These are phyloP conservation scores for Vanderwaltozyma yarrowii DNA, from an alignment of 805 yeast genomes.

Conservation along the genomic window DNA sequence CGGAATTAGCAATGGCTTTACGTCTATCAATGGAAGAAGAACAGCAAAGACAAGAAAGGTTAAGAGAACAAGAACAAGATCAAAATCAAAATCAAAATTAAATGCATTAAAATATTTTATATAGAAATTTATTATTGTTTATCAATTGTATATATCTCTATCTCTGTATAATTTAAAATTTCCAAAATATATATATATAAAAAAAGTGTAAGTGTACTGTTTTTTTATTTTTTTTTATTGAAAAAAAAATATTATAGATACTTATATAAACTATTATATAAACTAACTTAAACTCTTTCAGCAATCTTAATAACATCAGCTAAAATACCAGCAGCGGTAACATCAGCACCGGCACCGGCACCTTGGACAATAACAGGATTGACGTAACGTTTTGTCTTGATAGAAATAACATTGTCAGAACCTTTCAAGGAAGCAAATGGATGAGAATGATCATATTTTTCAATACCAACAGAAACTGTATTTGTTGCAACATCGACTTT, in stretches of 20 bases:
- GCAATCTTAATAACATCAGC: conserved; percentile 91
- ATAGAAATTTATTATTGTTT: no score
- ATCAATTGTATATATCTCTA: no score
- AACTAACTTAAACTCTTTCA: conserved; percentile 45
- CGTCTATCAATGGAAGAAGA: conserved; percentile 93
- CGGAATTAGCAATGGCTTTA: conserved; percentile 92
- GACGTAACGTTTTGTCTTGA: conserved; percentile 82
- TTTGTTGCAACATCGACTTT: conserved; percentile 67
- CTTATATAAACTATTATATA: background rate
- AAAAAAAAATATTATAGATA: background rate
- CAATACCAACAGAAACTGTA: conserved; percentile 75
- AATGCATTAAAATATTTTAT: background rate
- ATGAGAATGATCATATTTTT: conserved; percentile 76
- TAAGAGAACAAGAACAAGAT: conserved; percentile 29
- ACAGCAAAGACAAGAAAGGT: conserved; percentile 80
- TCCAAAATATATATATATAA: no score
- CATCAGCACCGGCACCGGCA: conserved; percentile 85
- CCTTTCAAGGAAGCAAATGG: conserved; percentile 96
- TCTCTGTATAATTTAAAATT: no score
- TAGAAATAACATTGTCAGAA: conserved; percentile 89
- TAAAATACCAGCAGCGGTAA: conserved; percentile 81
- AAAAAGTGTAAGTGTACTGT: no score
- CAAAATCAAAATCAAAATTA: conserved; percentile 1
- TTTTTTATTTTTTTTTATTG: no score
- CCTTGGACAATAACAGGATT: conserved; percentile 95